These are phyloP conservation scores for Ballota nigra DNA, from an alignment of 257 asterid species.

Conservation along the genomic window DNA sequence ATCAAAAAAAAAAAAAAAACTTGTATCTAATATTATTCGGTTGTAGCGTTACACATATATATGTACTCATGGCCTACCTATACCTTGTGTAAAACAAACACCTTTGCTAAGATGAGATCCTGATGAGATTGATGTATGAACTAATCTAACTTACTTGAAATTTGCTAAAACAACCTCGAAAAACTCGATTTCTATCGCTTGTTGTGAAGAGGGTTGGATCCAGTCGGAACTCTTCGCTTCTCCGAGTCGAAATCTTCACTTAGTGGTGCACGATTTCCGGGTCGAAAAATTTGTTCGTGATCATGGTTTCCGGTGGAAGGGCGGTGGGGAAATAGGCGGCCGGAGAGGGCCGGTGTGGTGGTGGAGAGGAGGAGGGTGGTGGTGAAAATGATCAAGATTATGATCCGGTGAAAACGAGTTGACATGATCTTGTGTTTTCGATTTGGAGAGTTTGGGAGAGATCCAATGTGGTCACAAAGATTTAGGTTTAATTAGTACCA, in stretches of 20 bases:
- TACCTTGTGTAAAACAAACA: constrained; percentile 16
- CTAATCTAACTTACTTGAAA: constrained; percentile 12
- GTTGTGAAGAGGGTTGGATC: constrained; percentile 69
- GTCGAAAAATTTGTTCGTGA: constrained; percentile 13
- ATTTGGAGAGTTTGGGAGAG: constrained; percentile 14
- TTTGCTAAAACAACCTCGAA: constrained; percentile 18
- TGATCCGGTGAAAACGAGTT: constrained; percentile 31
- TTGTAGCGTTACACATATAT: constrained; percentile 8
- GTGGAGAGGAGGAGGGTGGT: constrained; percentile 36
- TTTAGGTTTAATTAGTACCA: background rate
- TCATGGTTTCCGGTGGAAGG: constrained; percentile 22
- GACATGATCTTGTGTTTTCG: constrained; percentile 28
- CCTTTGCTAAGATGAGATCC: constrained; percentile 7
- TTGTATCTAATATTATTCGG: background rate
- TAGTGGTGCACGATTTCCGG: constrained; percentile 10
- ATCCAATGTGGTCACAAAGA: constrained; percentile 15
- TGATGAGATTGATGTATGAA: background rate
- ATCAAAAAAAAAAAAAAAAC: background rate
- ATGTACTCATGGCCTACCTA: background rate
- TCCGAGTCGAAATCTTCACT: constrained; percentile 34
- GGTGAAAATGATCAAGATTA: constrained; percentile 27
- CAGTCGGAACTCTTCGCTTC: constrained; percentile 55
- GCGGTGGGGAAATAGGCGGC: constrained; percentile 16
- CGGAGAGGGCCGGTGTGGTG: constrained; percentile 25
- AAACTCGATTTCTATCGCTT: constrained; percentile 22